phyloP scores from a whole-genome alignment of 2,329 filamentous ascomycete genomes.

The Botrytis byssoidea region DNA sequence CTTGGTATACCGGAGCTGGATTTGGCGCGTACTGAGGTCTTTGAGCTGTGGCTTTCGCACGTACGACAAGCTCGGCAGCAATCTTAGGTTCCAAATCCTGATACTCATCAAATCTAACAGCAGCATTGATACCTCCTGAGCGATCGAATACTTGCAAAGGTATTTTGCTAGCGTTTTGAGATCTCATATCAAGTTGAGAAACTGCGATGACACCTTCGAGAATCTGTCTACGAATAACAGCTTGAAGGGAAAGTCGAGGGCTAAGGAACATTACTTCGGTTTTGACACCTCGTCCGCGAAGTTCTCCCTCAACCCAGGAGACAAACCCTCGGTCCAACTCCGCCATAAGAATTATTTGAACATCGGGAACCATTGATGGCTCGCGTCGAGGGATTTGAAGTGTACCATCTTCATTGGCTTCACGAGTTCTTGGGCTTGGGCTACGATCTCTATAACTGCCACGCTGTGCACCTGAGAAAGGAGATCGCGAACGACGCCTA shows the following conservation, averaged over 20 bases:
- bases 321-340: conserved; percentile 79
- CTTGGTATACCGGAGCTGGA: conserved; percentile 37
- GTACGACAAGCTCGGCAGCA: conserved; percentile 76
- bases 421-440: conserved; percentile 61
- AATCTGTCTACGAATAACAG: conserved; percentile 81
- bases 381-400: conserved; percentile 72
- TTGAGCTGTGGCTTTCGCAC: conserved; percentile 58
- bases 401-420: conserved; percentile 57
- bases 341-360: conserved; percentile 81
- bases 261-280: conserved; percentile 79
- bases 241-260: conserved; percentile 71
- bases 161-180: conserved; percentile 71
- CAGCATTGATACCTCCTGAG: conserved; percentile 66
- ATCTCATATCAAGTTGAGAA: conserved; percentile 68
- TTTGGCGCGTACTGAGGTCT: conserved; percentile 34
- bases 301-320: conserved; percentile 74
- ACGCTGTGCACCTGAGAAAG: conserved; percentile 48
- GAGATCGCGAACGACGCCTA: conserved; percentile 67
- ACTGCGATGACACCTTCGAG: conserved; percentile 86
- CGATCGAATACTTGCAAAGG: conserved; percentile 84
- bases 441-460: conserved; percentile 66
- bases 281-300: conserved; percentile 68
- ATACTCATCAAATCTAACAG: conserved; percentile 82
- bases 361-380: conserved; percentile 77
- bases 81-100: conserved; percentile 74